Evolutionary conservation across 129 eudicot genomes (phyloP).

Genomic region (Ambrosia artemisiifolia): DNA sequence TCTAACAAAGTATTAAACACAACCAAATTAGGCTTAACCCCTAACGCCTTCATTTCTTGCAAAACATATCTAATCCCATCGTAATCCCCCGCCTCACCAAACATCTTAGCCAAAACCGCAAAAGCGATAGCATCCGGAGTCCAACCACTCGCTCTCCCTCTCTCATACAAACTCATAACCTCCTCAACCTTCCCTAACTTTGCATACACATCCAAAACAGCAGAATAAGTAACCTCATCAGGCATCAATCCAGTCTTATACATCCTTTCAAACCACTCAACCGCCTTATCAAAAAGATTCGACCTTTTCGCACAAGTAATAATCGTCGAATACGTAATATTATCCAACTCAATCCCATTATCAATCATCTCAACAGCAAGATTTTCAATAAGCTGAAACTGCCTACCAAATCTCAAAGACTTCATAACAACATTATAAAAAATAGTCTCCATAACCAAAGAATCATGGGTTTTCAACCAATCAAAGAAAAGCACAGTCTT

Average conservation of each 20-base stretch:
- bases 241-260: slow-evolving; percentile 73
- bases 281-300: slow-evolving; percentile 54
- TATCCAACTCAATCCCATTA: slow-evolving; percentile 48
- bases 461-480: slow-evolving; percentile 58
- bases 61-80: slow-evolving; percentile 64
- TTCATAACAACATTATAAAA: slow-evolving; percentile 68
- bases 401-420: slow-evolving; percentile 64
- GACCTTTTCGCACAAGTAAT: slow-evolving; percentile 71
- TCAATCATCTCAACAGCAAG: slow-evolving; percentile 61
- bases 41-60: slow-evolving; percentile 64
- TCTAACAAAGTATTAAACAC: slow-evolving; percentile 62
- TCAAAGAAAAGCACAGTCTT: slow-evolving; percentile 50
- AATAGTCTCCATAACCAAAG: slow-evolving; percentile 60
- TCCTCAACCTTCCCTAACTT: slow-evolving; percentile 66
- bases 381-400: slow-evolving; percentile 58
- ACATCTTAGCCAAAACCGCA: slow-evolving; percentile 59
- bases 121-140: slow-evolving; percentile 60
- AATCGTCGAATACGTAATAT: slow-evolving; percentile 66
- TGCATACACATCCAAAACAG: slow-evolving; percentile 64
- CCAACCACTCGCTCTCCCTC: slow-evolving; percentile 73
- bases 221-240: slow-evolving; percentile 74
- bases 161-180: slow-evolving; percentile 66
- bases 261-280: slow-evolving; percentile 81
- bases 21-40: slow-evolving; percentile 57
- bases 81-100: slow-evolving; percentile 72